Evolutionary conservation across 2,329 filamentous ascomycete genomes (phyloP).

Genomic region (Fusarium nygamai): DNA sequence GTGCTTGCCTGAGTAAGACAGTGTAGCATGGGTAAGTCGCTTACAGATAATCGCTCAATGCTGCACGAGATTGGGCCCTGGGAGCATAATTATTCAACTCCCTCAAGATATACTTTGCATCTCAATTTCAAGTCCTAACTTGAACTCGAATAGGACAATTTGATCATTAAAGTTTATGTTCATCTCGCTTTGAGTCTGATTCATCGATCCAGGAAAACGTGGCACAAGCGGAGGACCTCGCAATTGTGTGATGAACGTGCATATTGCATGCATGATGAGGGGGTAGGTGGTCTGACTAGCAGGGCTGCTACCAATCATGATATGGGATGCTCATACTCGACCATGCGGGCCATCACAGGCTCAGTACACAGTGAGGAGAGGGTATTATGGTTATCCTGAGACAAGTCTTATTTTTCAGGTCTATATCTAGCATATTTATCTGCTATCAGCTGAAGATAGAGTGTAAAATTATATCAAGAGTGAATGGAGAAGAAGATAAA

Average conservation of each 20-base stretch:
- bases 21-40: neutral
- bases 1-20: neutral
- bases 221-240: neutral
- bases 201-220: no score
- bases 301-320: neutral
- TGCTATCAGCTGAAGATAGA: no score
- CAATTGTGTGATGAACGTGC: neutral
- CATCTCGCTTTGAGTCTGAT: no score
- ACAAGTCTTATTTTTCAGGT: neutral
- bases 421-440: no score
- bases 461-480: no score
- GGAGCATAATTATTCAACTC: neutral
- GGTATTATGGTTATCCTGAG: accelerated
- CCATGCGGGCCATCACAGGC: neutral
- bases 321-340: accelerated
- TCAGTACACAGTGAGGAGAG: neutral
- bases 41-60: neutral
- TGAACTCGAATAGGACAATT: accelerated
- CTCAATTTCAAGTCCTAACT: neutral
- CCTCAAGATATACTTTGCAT: accelerated
- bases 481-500: neutral
- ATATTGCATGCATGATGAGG: neutral
- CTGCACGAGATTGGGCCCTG: neutral
- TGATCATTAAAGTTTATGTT: accelerated
- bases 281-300: neutral